phyloP scores from a whole-genome alignment of 2,329 filamentous ascomycete genomes.

The Cladosporium sp. region DNA sequence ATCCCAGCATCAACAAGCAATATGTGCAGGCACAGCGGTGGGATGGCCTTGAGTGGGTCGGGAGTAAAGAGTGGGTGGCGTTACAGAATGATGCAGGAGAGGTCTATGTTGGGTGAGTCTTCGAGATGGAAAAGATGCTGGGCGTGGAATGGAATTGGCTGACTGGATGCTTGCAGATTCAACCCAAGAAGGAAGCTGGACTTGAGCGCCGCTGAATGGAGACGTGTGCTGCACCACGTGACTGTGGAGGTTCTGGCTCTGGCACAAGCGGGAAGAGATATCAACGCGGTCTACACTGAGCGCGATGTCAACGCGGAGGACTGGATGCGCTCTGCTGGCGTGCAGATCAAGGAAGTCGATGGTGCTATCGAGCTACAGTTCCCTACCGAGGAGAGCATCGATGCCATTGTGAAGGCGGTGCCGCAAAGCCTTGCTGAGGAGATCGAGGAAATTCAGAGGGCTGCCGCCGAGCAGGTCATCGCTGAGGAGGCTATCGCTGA shows the following conservation, averaged over 20 bases:
- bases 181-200: conserved; percentile 33
- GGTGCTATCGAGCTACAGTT: conserved; percentile 11
- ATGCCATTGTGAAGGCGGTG: conserved; percentile 13
- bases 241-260: conserved; percentile 53
- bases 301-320: conserved; percentile 6
- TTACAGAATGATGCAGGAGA: conserved; percentile 33
- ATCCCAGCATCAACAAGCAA: conserved; percentile 22
- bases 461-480: neutral
- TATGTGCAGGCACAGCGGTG: conserved; percentile 48
- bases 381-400: neutral
- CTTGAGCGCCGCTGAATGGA: conserved; percentile 34
- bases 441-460: conserved; percentile 1
- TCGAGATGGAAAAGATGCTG: neutral
- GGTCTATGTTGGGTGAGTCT: conserved; percentile 31
- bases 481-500: neutral
- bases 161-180: conserved; percentile 30
- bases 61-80: conserved; percentile 42
- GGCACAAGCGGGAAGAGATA: conserved; percentile 37
- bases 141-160: too few relatives aligned
- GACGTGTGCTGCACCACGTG: conserved; percentile 48
- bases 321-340: conserved; percentile 15
- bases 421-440: conserved; percentile 3
- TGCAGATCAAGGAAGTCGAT: conserved; percentile 6
- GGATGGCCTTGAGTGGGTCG: conserved; percentile 52
- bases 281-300: conserved; percentile 32